These are phyloP conservation scores for Metschnikowia hibisci DNA, from an alignment of 805 yeast species.

Conservation along the genomic window DNA sequence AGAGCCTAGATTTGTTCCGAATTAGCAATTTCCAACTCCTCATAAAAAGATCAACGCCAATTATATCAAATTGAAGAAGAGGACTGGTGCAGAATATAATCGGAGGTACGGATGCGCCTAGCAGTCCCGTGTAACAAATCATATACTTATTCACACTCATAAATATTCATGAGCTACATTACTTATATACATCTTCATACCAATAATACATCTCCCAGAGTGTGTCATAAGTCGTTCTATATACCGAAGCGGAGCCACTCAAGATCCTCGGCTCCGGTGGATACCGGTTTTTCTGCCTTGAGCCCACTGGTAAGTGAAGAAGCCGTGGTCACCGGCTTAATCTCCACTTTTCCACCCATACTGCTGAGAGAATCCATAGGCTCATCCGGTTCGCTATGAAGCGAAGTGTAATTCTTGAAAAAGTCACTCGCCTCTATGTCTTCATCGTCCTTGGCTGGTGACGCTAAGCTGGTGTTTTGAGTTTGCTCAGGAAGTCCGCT, in stretches of 20 bases:
- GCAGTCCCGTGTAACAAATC: too few relatives aligned
- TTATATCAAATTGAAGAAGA: too few relatives aligned
- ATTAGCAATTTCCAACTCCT: too few relatives aligned
- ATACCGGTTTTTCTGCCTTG: constrained; percentile 8
- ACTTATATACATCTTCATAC: too few relatives aligned
- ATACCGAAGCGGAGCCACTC: constrained; percentile 34
- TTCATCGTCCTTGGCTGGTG: constrained; percentile 14
- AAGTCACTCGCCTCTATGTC: constrained; percentile 21
- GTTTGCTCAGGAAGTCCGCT: constrained; percentile 9
- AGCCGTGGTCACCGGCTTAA: constrained; percentile 14
- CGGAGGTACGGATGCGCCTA: too few relatives aligned
- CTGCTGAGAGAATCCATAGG: constrained; percentile 11
- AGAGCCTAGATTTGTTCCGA: too few relatives aligned
- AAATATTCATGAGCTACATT: too few relatives aligned
- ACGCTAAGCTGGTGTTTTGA: constrained; percentile 6
- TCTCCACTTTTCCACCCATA: constrained; percentile 14
- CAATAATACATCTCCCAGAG: background rate
- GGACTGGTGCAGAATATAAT: too few relatives aligned
- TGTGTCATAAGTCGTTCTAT: constrained; percentile 3
- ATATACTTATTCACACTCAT: too few relatives aligned
- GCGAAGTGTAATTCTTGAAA: constrained; percentile 22
- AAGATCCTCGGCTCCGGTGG: constrained; percentile 15
- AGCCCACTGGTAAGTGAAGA: constrained; percentile 19
- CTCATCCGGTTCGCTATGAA: constrained; percentile 19
- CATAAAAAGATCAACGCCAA: too few relatives aligned